Evolutionary conservation across 2,329 filamentous ascomycete genomes (phyloP).

Genomic region (Purpureocillium takamizusanense): DNA sequence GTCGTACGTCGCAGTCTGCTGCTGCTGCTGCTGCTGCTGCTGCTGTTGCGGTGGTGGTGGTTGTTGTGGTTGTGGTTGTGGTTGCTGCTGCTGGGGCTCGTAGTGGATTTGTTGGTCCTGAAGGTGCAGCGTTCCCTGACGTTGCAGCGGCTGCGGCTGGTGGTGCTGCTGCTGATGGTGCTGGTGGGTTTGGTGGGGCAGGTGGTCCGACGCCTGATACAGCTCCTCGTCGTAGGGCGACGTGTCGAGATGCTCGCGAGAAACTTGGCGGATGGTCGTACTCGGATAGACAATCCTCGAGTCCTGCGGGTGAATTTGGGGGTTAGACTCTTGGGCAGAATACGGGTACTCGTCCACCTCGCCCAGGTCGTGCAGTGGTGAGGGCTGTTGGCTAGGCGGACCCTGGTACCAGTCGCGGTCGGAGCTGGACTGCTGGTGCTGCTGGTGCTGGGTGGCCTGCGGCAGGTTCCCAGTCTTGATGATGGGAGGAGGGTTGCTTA

Average conservation of each 20-base stretch:
- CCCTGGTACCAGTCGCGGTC: slow-evolving; percentile 12
- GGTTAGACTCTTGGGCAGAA: slow-evolving; percentile 28
- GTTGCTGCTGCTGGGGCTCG: slow-evolving; percentile 20
- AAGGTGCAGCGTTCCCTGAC: slow-evolving; percentile 11
- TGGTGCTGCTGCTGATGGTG: slow-evolving; percentile 13
- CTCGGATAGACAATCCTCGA: slow-evolving; percentile 21
- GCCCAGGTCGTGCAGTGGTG: slow-evolving; percentile 35
- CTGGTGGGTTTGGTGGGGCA: slow-evolving; percentile 12
- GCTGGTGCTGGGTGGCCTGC: slow-evolving; percentile 3
- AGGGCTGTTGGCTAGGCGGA: slow-evolving; percentile 15
- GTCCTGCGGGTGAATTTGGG: slow-evolving; percentile 28
- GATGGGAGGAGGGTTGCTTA: slow-evolving; percentile 38
- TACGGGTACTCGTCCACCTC: slow-evolving; percentile 28
- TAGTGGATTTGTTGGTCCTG: slow-evolving; percentile 24
- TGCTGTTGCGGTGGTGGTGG: slow-evolving; percentile 8
- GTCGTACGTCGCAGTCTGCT: slow-evolving; percentile 16
- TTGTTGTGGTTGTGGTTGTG: too few relatives aligned
- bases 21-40: slow-evolving; percentile 19
- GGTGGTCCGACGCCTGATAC: slow-evolving; percentile 22
- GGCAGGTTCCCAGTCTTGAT: slow-evolving; percentile 31
- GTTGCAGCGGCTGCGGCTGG: slow-evolving; percentile 14
- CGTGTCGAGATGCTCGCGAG: slow-evolving; percentile 29
- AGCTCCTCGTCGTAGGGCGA: slow-evolving; percentile 36
- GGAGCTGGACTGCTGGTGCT: slow-evolving; percentile 2
- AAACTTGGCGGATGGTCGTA: slow-evolving; percentile 39